Evolutionary conservation across 2,329 filamentous ascomycete species (phyloP).

Genomic region (Aspergillus brasiliensis): DNA sequence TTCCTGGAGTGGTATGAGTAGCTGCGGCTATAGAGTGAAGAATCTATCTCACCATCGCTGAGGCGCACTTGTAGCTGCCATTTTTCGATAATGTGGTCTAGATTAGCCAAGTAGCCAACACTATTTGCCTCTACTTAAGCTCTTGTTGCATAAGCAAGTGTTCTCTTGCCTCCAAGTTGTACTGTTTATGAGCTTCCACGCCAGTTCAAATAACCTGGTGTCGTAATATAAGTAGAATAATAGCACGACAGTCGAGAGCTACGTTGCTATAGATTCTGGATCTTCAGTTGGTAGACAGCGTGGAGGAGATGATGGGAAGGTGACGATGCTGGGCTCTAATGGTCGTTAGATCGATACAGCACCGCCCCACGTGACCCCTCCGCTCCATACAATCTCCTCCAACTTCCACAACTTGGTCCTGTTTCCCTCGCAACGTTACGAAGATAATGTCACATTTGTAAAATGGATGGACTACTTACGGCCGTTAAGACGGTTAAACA

Average conservation of each 20-base stretch:
- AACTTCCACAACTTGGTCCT: conserved; percentile 10
- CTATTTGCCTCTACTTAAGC: background rate
- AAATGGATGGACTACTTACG: conserved; percentile 44
- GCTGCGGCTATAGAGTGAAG: background rate
- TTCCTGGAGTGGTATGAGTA: conserved; percentile 59
- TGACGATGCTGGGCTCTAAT: conserved; percentile 3
- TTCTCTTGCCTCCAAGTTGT: background rate
- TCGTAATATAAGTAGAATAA: background rate
- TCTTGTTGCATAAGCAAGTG: background rate
- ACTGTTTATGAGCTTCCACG: background rate
- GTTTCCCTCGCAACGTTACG: conserved; percentile 9
- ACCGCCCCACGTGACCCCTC: conserved; percentile 30
- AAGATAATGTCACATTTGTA: conserved; percentile 8
- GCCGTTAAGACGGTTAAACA: conserved; percentile 41
- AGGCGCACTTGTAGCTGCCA: conserved; percentile 16
- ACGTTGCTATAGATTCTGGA: background rate
- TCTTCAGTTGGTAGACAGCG: background rate
- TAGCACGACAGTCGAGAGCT: background rate
- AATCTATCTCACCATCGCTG: conserved; percentile 20
- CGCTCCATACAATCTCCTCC: conserved; percentile 25
- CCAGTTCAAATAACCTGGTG: too few relatives aligned
- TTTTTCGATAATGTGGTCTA: conserved; percentile 12
- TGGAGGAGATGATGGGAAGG: background rate
- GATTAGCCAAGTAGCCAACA: background rate
- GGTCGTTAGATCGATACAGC: conserved; percentile 16